phyloP scores from a whole-genome alignment of 371 early-diverging fungal genomes.

The Actinomucor elegans region DNA sequence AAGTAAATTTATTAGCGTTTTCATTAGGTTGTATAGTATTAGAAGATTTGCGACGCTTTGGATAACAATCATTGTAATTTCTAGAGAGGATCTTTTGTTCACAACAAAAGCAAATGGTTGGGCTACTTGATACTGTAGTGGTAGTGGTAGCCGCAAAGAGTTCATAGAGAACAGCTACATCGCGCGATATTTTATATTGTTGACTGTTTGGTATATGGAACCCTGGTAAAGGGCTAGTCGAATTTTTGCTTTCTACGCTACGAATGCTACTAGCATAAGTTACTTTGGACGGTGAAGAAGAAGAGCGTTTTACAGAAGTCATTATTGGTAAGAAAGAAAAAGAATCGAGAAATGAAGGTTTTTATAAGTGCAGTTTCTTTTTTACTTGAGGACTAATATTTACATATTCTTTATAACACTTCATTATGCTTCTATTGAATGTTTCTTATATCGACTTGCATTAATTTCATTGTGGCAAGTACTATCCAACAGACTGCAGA shows the following conservation, averaged over 20 bases:
- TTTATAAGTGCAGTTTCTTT: neutral
- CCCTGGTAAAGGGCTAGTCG: neutral
- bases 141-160: neutral
- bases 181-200: neutral
- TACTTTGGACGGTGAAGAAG: slow-evolving; percentile 1
- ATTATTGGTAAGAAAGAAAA: neutral
- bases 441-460: slow-evolving; percentile 54
- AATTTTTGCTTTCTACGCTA: neutral
- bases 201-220: neutral
- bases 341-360: neutral
- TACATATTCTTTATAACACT: neutral
- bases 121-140: no score
- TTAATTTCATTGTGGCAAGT: slow-evolving; percentile 31
- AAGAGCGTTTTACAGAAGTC: neutral
- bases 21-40: no score
- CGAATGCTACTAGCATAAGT: neutral
- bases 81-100: slow-evolving; percentile 2
- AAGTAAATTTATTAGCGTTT: neutral
- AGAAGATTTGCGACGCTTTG: neutral
- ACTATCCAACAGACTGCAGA: slow-evolving; percentile 28
- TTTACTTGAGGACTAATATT: slow-evolving; percentile 2
- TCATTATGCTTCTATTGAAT: slow-evolving; percentile 21
- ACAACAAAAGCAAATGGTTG: slow-evolving; percentile 4
- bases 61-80: neutral
- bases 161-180: slow-evolving; percentile 4